Base-by-base conservation (phyloP, 1,139 yeast species). In the Candida glucosophila region DNA sequence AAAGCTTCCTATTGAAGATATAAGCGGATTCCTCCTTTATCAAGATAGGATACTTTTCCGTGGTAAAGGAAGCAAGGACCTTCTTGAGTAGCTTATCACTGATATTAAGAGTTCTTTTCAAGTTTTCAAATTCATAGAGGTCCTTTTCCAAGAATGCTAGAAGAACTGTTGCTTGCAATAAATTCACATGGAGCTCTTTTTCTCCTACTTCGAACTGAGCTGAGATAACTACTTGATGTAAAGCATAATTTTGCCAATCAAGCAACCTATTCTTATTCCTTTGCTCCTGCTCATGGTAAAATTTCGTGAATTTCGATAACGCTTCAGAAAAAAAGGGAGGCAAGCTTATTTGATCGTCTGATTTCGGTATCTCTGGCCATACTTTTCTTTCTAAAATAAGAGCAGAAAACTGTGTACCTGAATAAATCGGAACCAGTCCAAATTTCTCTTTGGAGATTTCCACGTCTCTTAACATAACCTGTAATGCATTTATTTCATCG, bases 311-410 rank as follows among this genome's bases (percentile, higher is more conserved):
- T 3, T 31, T 23, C 7, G 36, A 35, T 3, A 54, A 19, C 1
- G 46, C 27, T 1, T 12, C 10, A 4, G 29, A 24, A 9, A 53
- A 36, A 6, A 25, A 23, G 0, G 24, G 13, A 0, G 55, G 51
- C 20, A 55, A 24, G 6, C 23, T 33, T 5, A 50, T 28, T 2
- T 41, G 43, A 1, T 36, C 24, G 11, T 45, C 51, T 17, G 33
- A 39, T 14, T 47, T 47, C 3, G 69, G 67, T 7, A 61, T 47
- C 19, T 56, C 67, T 0, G 69, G 67, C 71, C 71, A 64, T 25
- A 46, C 38, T 19, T 49, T 45, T 34, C 51, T 51, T 27, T 55
- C 58, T 22, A 64, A 45, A 2, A 63, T 41, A 23, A 59, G 34
- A 0, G 62, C 60, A 19, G 33, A 41, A 33, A 63, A 61, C 6